These are phyloP conservation scores for Fusarium annulatum DNA, from an alignment of 2,329 filamentous ascomycete genomes.

Conservation along the genomic window DNA sequence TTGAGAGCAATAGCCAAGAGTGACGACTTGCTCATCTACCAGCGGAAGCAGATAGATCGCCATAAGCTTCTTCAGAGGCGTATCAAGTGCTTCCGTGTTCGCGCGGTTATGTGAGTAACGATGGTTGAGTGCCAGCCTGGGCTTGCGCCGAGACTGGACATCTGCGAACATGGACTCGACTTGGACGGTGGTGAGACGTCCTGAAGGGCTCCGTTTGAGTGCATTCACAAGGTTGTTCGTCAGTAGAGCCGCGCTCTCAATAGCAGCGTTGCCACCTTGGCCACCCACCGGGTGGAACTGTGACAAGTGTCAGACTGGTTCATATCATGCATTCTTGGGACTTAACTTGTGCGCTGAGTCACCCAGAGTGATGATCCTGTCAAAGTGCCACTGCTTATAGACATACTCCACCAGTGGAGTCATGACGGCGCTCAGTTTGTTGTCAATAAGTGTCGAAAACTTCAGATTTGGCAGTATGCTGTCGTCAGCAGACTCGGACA, in stretches of 20 bases:
- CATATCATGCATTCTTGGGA: fast-evolving
- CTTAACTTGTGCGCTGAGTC: slow-evolving; percentile 5
- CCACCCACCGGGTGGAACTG: slow-evolving; percentile 1
- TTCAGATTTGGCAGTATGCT: background rate
- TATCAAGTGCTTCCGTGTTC: background rate
- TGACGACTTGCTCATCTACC: background rate
- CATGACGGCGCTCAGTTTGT: background rate
- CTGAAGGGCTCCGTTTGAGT: background rate
- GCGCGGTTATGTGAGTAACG: background rate
- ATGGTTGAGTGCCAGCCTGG: background rate
- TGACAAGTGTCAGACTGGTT: fast-evolving
- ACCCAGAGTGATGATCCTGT: background rate
- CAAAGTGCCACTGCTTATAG: background rate
- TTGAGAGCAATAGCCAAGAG: background rate
- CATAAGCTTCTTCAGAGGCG: background rate
- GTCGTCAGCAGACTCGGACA: background rate
- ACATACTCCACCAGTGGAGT: background rate
- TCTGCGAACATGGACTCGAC: background rate
- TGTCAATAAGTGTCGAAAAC: background rate
- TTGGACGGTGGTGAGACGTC: background rate
- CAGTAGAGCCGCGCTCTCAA: background rate
- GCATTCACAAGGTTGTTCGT: background rate
- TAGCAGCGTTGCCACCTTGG: slow-evolving; percentile 2
- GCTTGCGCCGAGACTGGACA: background rate
- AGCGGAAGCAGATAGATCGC: background rate